Base-by-base conservation (phyloP, 768 basidiomycete genomes). In the Mycena indigotica region DNA sequence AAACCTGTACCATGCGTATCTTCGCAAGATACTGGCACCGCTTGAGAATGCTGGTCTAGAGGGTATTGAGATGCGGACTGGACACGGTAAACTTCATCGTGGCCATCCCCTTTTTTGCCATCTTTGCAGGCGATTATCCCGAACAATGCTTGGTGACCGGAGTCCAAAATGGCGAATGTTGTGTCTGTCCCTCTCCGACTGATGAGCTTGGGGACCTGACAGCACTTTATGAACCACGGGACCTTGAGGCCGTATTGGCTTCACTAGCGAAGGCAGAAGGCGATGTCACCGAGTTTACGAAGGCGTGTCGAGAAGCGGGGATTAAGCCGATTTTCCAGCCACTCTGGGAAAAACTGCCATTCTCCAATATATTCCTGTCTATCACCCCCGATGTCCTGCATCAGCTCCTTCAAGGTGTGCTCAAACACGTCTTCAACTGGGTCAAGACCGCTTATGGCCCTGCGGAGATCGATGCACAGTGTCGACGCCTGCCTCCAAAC, bases 1-100 rank as follows among this genome's bases (percentile, higher is more conserved):
- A 1, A 75, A 77, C 40, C 62, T 80, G 0, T 79, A 75, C 61
- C 77, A 80, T 59, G 62, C 63, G 0, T 76, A 71, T 51, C 66
- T 77, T 57, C 6, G 55, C 3, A 30, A 55, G 10, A 70, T 77
- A 16, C 40, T 75, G 13, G 35, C 39, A 30, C 73, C 75, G 1
- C 58, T 79, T 1, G 53, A 62, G 13, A 16, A 39, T 3, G 67
- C 73, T 3, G 75, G 75, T 0, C 4, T 29, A 0, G 44, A 65
- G 4, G 77, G 77, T 6, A 58, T 75, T 15, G 32, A 63, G 0
- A 67, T 78, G 66, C n/a, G 39, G 0, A 71, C 69, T 41, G 71
- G 72, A 4, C 70, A 76, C 55, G 74, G 76, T 1, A 60, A 62
- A 10, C 50, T 67, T 0, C 72, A 65, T 1, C 68, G 57, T 1